Evolutionary conservation across 192 early-diverging fungal genomes (phyloP), one percentile per base, ranked within the genome.

Genomic region (Tieghemiomyces parasiticus): DNA sequence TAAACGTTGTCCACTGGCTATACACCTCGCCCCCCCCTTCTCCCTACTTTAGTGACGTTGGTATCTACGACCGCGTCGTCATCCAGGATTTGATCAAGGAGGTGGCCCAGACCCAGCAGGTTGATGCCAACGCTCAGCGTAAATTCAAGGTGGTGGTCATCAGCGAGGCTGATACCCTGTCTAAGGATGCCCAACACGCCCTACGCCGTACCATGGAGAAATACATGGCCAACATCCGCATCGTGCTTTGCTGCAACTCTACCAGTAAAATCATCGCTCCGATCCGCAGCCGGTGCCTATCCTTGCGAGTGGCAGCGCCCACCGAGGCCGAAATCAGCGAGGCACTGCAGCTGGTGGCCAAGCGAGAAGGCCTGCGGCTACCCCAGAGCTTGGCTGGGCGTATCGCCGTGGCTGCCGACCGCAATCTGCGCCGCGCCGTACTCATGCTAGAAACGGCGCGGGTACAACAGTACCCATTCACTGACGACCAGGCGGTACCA

Each of bases 131-230:
- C 14, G 83, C 90, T 6, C 82, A 83, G 60, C 80, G 88, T 59
- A 66, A 71, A 58, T 99, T 97, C 70, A 99, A 99, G 75, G 87
- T 95, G 3, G 89, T 97, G 4, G 81, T 97, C 25, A 77, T 99
- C 55, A 87, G 95, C 70, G 93, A 97, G 70, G 94, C 96, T 3
- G 93, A 97, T 65, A 61, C 71, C 46, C 76, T 99, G 54, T 81
- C 83, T 32, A 76, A 86, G 42, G 91, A 95, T 52, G 94, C 96
- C 16, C 96, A 99, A 71, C 85, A 92, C 33, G 94, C 86, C 28
- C 79, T 99, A 58, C 83, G 96, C 58, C 77, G 96, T n/a, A 99
- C 96, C 2, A 99, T 99, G 96, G 96, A 99, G 72, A 97, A 96
- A 74, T 97, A 99, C 69, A 91, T 90, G 79, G 66, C 65, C 58